These are phyloP conservation scores for Stereocaulon alpinum DNA, from an alignment of 495 filamentous ascomycete genomes.

Conservation along the genomic window DNA sequence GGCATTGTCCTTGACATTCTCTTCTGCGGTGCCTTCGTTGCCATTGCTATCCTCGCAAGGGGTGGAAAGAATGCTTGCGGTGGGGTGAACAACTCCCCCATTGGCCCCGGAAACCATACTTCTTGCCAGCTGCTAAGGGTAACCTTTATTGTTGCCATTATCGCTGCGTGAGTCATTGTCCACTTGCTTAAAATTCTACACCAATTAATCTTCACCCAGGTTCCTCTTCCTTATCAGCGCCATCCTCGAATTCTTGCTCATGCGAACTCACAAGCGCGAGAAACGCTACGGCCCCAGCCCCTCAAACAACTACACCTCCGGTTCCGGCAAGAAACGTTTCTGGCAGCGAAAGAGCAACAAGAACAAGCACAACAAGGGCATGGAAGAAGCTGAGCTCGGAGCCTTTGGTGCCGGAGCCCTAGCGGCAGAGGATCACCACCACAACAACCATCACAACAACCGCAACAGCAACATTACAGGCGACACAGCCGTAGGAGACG, in stretches of 20 bases:
- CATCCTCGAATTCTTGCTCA: conserved; percentile 50
- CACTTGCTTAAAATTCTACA: background rate
- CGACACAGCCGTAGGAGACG: conserved; percentile 15
- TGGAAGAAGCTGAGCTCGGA: conserved; percentile 18
- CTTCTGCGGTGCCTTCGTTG: conserved; percentile 79
- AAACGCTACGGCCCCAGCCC: conserved; percentile 70
- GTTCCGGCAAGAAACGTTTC: conserved; percentile 35
- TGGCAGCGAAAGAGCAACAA: conserved; percentile 20
- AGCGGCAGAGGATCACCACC: conserved; percentile 16
- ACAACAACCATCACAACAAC: conserved; percentile 1
- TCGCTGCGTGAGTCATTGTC: conserved; percentile 54
- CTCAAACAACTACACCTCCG: conserved; percentile 67
- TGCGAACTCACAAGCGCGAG: conserved; percentile 64
- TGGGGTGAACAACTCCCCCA: conserved; percentile 56
- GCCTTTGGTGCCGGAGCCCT: conserved; percentile 17
- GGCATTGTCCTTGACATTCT: conserved; percentile 66
- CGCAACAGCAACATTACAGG: conserved; percentile 15
- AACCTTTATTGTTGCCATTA: conserved; percentile 64
- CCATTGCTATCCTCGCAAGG: conserved; percentile 59
- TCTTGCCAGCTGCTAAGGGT: conserved; percentile 63
- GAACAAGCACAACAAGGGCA: conserved; percentile 3
- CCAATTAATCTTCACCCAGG: conserved; percentile 28
- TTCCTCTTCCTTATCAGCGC: conserved; percentile 59
- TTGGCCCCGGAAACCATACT: conserved; percentile 38
- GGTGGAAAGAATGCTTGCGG: conserved; percentile 51